Conservation (phyloP, 257 asterid species). For the Lycium ferocissimum region DNA sequence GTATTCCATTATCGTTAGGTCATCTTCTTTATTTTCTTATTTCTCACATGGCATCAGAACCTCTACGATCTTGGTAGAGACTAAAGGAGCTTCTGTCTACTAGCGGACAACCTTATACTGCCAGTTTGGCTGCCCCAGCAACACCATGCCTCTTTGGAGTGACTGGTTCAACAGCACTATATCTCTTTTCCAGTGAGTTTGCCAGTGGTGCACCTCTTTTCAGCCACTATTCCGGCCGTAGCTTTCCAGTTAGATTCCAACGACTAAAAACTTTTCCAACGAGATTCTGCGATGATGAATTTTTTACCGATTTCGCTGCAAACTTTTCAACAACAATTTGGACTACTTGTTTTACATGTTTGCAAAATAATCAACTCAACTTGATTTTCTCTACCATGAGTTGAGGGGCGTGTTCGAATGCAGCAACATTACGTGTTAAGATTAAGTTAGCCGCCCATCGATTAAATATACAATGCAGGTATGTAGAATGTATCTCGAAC, state of each 20-base stretch:
- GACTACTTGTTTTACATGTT: slow-evolving; percentile 6
- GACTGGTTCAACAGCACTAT: background rate
- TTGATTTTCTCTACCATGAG: background rate
- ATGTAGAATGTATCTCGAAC: background rate
- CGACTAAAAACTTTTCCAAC: background rate
- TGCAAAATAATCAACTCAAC: background rate
- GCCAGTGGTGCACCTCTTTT: background rate
- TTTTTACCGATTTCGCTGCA: background rate
- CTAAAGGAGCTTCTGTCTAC: background rate
- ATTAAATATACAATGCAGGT: background rate
- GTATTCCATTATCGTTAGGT: background rate
- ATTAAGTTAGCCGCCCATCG: background rate
- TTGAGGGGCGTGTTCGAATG: background rate
- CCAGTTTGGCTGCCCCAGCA: slow-evolving; percentile 5
- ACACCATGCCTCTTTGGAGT: background rate
- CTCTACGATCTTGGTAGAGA: background rate
- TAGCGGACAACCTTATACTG: background rate
- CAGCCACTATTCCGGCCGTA: background rate
- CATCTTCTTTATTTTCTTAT: slow-evolving; percentile 11
- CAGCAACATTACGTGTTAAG: background rate
- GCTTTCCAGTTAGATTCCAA: background rate
- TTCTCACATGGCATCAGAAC: background rate
- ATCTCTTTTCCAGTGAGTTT: background rate
- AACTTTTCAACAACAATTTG: background rate
- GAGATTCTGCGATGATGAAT: background rate